Evolutionary conservation across 2,329 filamentous ascomycete species (phyloP).

Genomic region (Epichloe amarillans): DNA sequence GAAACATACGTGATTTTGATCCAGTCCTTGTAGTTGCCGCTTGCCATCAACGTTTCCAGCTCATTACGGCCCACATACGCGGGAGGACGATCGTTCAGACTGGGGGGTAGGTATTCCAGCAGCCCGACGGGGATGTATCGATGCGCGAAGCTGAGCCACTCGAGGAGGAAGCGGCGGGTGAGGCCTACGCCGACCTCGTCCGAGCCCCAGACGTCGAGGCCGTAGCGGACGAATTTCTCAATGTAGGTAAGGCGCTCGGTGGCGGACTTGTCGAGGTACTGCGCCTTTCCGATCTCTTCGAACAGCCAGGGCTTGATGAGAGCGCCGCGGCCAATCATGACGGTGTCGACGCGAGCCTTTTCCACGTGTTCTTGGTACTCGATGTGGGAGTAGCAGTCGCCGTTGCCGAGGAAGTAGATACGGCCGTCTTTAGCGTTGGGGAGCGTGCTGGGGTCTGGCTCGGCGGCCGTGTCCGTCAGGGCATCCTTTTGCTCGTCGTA

Average conservation of each 20-base stretch:
- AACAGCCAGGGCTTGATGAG: constrained; percentile 98
- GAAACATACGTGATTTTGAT: constrained; percentile 81
- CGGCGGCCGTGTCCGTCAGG: constrained; percentile 61
- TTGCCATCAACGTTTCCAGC: constrained; percentile 83
- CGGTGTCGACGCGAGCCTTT: constrained; percentile 71
- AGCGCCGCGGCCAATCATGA: constrained; percentile 94
- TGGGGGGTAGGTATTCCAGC: constrained; percentile 76
- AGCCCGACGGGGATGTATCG: constrained; percentile 85
- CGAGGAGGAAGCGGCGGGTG: constrained; percentile 81
- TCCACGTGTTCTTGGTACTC: constrained; percentile 74
- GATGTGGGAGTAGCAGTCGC: constrained; percentile 85
- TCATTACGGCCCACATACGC: constrained; percentile 75
- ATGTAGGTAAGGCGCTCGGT: constrained; percentile 74
- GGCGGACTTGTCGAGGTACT: constrained; percentile 92
- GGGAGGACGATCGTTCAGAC: constrained; percentile 78
- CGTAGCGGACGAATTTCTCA: constrained; percentile 81
- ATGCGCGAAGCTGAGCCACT: constrained; percentile 89
- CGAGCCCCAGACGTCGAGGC: constrained; percentile 87
- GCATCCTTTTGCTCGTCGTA: constrained; percentile 57
- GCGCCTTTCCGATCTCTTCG: constrained; percentile 82
- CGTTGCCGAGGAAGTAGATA: constrained; percentile 90
- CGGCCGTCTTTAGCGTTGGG: constrained; percentile 51
- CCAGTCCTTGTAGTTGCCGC: constrained; percentile 91
- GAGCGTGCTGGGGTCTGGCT: constrained; percentile 62
- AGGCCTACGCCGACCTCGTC: constrained; percentile 89